A percentile compares a stretch with the other conserved stretches of the same genome.
These are phyloP conservation scores for Tylopilus vinaceipallidus DNA, from an alignment of 768 basidiomycete genomes.

Conservation along the genomic window DNA sequence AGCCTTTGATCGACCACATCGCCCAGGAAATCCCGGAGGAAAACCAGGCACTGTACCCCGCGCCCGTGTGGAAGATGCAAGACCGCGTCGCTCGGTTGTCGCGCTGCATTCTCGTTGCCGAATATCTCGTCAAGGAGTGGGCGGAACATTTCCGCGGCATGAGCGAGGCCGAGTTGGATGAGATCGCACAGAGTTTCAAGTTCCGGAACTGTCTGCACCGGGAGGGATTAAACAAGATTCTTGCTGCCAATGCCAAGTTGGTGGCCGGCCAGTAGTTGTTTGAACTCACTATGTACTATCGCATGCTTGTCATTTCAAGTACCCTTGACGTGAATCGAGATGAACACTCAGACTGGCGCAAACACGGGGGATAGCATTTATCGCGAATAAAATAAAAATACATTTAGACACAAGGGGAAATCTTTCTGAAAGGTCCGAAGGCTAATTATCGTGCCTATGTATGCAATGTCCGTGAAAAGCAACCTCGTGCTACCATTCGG, in stretches of 20 bases:
- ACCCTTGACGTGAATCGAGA: background rate
- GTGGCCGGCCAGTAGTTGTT: background rate
- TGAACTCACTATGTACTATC: background rate
- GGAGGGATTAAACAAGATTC: slow-evolving; percentile 58
- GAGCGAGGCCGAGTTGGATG: slow-evolving; percentile 61
- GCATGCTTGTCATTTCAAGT: background rate
- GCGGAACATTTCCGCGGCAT: slow-evolving; percentile 65
- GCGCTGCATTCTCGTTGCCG: slow-evolving; percentile 66
- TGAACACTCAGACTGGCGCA: too few species aligned
- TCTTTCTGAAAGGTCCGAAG: too few species aligned
- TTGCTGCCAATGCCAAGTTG: slow-evolving; percentile 41
- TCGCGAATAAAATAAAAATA: background rate
- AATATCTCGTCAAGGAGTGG: slow-evolving; percentile 73
- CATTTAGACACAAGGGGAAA: background rate
- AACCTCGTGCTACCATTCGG: too few species aligned
- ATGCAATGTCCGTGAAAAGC: background rate
- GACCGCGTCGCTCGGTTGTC: slow-evolving; percentile 56
- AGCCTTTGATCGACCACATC: slow-evolving; percentile 65
- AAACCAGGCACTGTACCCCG: slow-evolving; percentile 58
- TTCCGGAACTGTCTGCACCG: slow-evolving; percentile 69
- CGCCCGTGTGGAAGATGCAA: slow-evolving; percentile 60
- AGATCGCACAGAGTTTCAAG: slow-evolving; percentile 71
- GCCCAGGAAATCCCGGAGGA: slow-evolving; percentile 49
- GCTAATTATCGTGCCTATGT: background rate
- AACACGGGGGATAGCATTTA: too few species aligned